Conservation (phyloP, 2,329 filamentous ascomycete genomes). For the Teratosphaeria epicoccoides region DNA sequence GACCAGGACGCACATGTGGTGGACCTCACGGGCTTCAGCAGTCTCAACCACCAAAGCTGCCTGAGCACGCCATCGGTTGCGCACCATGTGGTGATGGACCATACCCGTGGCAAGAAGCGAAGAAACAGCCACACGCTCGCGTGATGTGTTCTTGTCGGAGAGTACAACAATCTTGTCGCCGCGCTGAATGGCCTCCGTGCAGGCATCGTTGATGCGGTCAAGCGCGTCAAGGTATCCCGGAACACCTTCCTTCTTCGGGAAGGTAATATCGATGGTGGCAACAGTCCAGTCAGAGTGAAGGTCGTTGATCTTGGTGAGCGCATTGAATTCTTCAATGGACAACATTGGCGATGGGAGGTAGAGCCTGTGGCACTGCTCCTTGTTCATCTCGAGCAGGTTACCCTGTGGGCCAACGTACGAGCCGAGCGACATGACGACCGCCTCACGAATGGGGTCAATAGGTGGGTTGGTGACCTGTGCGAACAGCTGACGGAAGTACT, state of each 20-base stretch:
- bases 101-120: constrained; percentile 80
- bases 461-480: constrained; percentile 96
- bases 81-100: constrained; percentile 89
- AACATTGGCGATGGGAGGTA: constrained; percentile 81
- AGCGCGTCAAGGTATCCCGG: constrained; percentile 78
- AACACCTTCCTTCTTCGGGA: constrained; percentile 73
- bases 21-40: constrained; percentile 89
- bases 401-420: constrained; percentile 95
- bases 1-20: constrained; percentile 96
- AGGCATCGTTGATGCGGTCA: constrained; percentile 76
- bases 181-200: constrained; percentile 71
- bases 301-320: constrained; percentile 64
- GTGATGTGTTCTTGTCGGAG: constrained; percentile 76
- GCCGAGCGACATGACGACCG: constrained; percentile 95
- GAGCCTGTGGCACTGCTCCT: constrained; percentile 76
- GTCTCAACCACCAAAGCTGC: constrained; percentile 83
- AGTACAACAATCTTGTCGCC: constrained; percentile 78
- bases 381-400: constrained; percentile 87
- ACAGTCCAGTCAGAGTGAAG: constrained; percentile 74
- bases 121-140: constrained; percentile 75
- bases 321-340: constrained; percentile 82
- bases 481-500: constrained; percentile 97
- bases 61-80: constrained; percentile 89
- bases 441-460: constrained; percentile 93
- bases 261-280: constrained; percentile 84